Conservation (phyloP, 768 basidiomycete species). For the Trametes cingulata region DNA sequence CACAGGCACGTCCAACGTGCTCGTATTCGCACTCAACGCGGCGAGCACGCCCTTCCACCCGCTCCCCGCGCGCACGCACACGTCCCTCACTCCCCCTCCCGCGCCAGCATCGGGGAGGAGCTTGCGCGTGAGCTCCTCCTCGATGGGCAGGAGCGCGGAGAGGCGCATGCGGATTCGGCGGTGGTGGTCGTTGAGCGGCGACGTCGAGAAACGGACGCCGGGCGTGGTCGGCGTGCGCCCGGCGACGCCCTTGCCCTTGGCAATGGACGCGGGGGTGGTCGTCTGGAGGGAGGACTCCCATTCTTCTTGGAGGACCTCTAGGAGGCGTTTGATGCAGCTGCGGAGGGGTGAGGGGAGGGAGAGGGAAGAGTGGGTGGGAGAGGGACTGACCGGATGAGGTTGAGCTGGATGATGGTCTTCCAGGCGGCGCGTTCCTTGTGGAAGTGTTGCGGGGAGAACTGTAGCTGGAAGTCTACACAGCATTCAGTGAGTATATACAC, state of each 20-base stretch:
- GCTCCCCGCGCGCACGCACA: constrained; percentile 53
- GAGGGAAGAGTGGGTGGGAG: neutral
- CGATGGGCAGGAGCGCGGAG: constrained; percentile 56
- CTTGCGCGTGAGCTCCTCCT: constrained; percentile 50
- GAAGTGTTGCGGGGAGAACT: constrained; percentile 63
- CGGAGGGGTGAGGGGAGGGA: neutral
- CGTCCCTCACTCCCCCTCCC: constrained; percentile 17
- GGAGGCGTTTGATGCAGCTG: constrained; percentile 59
- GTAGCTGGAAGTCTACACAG: constrained; percentile 62
- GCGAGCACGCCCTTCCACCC: constrained; percentile 56
- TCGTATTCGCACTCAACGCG: constrained; percentile 16
- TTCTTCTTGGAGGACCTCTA: constrained; percentile 52
- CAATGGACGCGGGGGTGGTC: constrained; percentile 20
- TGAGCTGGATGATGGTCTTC: constrained; percentile 68
- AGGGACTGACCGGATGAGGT: constrained; percentile 56
- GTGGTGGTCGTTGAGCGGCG: constrained; percentile 36
- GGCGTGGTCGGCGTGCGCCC: constrained; percentile 26
- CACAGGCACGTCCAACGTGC: constrained; percentile 5
- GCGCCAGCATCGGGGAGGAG: constrained; percentile 45
- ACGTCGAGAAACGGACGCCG: constrained; percentile 33
- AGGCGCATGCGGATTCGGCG: constrained; percentile 42
- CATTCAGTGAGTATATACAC: neutral
- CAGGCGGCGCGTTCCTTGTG: constrained; percentile 57
- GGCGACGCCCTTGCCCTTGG: constrained; percentile 31
- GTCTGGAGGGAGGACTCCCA: constrained; percentile 39